Conservation (phyloP, 208 protist species). For the Leptomonas pyrrhocoris region DNA sequence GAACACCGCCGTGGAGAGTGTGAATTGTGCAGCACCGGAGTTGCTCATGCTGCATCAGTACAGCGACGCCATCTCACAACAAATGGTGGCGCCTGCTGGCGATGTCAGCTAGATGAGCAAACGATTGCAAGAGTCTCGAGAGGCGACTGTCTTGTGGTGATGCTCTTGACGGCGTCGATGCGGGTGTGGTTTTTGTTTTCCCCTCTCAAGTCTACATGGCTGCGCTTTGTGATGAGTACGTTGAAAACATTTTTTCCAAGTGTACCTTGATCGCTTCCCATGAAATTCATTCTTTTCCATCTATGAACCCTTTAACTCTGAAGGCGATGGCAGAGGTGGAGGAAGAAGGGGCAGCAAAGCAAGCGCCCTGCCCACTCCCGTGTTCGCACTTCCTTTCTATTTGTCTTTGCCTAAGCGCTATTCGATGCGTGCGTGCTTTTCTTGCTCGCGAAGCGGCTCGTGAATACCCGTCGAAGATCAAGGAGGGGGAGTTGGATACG, state of each 20-base stretch:
- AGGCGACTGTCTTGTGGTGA: neutral
- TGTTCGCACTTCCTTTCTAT: too few species aligned
- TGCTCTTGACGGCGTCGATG: neutral
- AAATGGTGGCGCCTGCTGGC: conserved; percentile 42
- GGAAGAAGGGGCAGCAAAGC: too few species aligned
- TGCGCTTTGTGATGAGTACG: conserved; percentile 30
- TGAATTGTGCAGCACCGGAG: neutral
- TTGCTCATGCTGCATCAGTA: conserved; percentile 35
- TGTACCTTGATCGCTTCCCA: conserved; percentile 33
- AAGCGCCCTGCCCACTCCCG: too few species aligned
- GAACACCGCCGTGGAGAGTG: neutral
- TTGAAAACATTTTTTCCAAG: conserved; percentile 34
- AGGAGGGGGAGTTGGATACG: too few species aligned
- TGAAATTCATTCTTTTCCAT: conserved; percentile 36
- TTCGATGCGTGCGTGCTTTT: too few species aligned
- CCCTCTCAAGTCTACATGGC: neutral
- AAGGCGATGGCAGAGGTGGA: neutral
- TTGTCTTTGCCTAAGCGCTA: too few species aligned
- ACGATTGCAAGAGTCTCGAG: neutral
- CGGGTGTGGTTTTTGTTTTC: neutral
- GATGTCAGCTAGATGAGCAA: conserved; percentile 36
- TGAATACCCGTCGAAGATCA: too few species aligned
- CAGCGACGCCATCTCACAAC: conserved; percentile 32
- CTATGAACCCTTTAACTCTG: conserved; percentile 60
- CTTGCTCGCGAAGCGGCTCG: too few species aligned